Percentiles rank a stretch among this genome's conserved stretches.
Conservation (phyloP, 345 rosid genomes). For the Brassica incana region DNA sequence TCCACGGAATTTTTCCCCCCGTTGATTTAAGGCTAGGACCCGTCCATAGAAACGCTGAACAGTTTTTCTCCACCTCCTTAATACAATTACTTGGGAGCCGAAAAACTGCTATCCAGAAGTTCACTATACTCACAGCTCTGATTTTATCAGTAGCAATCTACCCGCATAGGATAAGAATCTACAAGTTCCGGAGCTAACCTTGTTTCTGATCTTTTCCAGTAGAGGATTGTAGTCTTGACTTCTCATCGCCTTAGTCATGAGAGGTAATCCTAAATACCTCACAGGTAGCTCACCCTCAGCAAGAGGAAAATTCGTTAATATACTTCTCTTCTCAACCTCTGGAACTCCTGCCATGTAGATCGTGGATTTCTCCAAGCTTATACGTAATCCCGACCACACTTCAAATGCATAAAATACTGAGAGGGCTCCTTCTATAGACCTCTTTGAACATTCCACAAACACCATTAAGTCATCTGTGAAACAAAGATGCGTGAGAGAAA, state of each 20-base stretch:
- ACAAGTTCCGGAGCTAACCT: not conserved
- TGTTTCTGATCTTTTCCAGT: not conserved
- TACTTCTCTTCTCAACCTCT: not conserved
- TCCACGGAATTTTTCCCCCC: not conserved
- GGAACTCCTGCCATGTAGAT: not conserved
- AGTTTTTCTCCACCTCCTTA: not conserved
- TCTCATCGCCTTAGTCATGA: not conserved
- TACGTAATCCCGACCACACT: not conserved
- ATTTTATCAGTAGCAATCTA: not conserved
- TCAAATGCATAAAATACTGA: not conserved
- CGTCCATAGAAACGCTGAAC: not conserved
- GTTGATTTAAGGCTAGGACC: not conserved
- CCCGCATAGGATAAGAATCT: not conserved
- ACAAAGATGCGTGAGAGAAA: not conserved
- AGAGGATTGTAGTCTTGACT: not conserved
- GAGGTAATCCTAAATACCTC: not conserved
- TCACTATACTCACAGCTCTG: not conserved
- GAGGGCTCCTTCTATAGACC: not conserved
- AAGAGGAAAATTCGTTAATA: too few relatives aligned
- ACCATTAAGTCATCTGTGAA: not conserved
- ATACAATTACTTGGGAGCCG: not conserved
- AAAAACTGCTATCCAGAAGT: not conserved
- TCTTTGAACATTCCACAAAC: not conserved
- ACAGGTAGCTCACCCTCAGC: not conserved
- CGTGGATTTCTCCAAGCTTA: not conserved